These are phyloP conservation scores for Nannizzia gypsea DNA, from an alignment of 2,329 filamentous ascomycete genomes.

Conservation along the genomic window DNA sequence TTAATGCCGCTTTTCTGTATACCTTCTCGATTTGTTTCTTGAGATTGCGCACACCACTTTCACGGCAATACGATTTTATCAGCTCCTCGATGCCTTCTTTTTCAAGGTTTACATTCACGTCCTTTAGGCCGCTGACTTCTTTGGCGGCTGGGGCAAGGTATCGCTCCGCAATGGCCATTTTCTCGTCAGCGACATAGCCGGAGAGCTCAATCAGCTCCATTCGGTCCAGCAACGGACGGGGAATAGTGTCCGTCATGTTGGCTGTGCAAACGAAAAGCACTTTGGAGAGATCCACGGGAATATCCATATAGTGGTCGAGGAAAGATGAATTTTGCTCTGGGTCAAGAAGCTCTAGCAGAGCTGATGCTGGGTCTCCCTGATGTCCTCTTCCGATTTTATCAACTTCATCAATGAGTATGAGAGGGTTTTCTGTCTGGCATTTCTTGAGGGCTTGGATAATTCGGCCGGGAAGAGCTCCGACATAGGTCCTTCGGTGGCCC, in stretches of 20 bases:
- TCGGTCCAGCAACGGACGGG: constrained; percentile 79
- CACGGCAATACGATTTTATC: constrained; percentile 96
- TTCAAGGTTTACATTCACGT: constrained; percentile 77
- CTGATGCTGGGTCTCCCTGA: constrained; percentile 91
- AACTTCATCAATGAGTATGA: constrained; percentile 92
- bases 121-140: constrained; percentile 77
- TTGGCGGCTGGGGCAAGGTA: constrained; percentile 93
- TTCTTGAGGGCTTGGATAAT: constrained; percentile 99
- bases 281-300: constrained; percentile 92
- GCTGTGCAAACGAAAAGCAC: constrained; percentile 97
- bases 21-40: constrained; percentile 99
- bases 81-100: constrained; percentile 86
- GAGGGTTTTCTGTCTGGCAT: constrained; percentile 94
- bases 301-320: constrained; percentile 96
- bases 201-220: constrained; percentile 98
- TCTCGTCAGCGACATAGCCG: constrained; percentile 94
- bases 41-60: constrained; percentile 90
- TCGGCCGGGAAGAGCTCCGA: constrained; percentile 85
- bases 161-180: constrained; percentile 92
- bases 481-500: constrained; percentile 89
- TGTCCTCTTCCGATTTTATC: constrained; percentile 97
- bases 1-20: constrained; percentile 90
- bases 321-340: constrained; percentile 97
- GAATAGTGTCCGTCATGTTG: constrained; percentile 98
- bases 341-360: constrained; percentile 82